A percentile compares a stretch with the other conserved stretches of the same genome.
These are phyloP conservation scores for Mucor irregularis DNA, from an alignment of 371 early-diverging fungal genomes.

Conservation along the genomic window DNA sequence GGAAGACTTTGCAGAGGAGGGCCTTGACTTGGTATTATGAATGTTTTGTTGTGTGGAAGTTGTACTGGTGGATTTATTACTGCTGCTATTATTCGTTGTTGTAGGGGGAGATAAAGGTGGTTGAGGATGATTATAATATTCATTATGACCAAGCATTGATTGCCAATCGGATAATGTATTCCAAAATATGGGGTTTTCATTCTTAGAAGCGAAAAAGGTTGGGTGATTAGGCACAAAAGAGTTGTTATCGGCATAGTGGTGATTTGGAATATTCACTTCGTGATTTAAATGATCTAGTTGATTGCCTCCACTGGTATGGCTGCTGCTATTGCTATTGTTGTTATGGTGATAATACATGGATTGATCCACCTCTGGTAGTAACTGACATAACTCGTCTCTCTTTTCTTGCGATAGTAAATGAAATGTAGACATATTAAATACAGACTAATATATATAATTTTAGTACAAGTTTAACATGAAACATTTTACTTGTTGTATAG, in stretches of 20 bases:
- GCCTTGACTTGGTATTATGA: not conserved
- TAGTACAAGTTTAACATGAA: not conserved
- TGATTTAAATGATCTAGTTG: not conserved
- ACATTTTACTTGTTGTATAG: constrained; percentile 7
- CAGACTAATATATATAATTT: constrained; percentile 22
- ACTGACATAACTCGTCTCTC: constrained; percentile 29
- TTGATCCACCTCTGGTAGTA: constrained; percentile 37
- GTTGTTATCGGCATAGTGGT: not conserved
- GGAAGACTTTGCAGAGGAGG: too few relatives aligned
- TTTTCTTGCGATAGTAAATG: constrained; percentile 40
- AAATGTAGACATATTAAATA: constrained; percentile 40
- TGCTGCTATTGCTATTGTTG: not conserved
- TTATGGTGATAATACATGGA: not conserved
- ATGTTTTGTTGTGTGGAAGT: not conserved
- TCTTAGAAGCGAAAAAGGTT: constrained; percentile 11
- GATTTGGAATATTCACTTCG: too few relatives aligned
- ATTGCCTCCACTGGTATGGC: too few relatives aligned
- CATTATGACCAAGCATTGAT: constrained; percentile 26
- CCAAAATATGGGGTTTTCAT: constrained; percentile 41
- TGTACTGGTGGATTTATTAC: constrained; percentile 8
- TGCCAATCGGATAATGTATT: constrained; percentile 44
- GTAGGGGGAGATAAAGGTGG: constrained; percentile 7
- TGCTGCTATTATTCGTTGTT: constrained; percentile 7
- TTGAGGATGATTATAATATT: constrained; percentile 13
- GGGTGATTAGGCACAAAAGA: too few relatives aligned